phyloP scores from a whole-genome alignment of 345 rosid species.

The Hevea brasiliensis region DNA sequence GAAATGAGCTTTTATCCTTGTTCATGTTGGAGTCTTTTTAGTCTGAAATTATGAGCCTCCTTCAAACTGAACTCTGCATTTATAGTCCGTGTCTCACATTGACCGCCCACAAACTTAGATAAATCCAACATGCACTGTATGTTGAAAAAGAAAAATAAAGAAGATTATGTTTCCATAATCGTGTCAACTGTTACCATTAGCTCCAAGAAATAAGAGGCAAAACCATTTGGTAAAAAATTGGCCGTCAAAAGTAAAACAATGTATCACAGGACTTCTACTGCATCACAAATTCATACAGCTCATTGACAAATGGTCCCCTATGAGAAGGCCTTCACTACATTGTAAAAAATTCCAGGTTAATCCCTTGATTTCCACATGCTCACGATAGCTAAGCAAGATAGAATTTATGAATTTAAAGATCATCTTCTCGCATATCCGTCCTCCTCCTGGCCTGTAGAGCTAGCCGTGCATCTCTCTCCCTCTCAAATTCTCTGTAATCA shows the following conservation, averaged over 20 bases:
- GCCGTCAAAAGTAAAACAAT: neutral
- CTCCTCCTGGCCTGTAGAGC: constrained; percentile 69
- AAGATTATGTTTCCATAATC: neutral
- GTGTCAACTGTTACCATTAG: neutral
- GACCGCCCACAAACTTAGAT: no score
- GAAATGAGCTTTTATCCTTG: no score
- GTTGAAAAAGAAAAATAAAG: no score
- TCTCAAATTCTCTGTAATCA: constrained; percentile 85
- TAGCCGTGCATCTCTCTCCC: constrained; percentile 92
- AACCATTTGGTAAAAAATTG: neutral
- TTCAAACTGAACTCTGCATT: no score
- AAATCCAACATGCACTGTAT: no score
- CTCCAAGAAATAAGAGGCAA: neutral
- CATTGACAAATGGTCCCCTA: neutral
- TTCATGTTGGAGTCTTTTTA: no score
- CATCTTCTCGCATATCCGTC: constrained; percentile 59
- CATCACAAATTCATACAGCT: neutral
- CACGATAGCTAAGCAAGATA: neutral
- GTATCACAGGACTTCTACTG: neutral
- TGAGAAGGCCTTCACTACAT: neutral
- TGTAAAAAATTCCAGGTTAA: neutral
- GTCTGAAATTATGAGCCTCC: no score
- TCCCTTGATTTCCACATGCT: constrained; percentile 1
- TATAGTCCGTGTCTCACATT: no score
- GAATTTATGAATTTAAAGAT: constrained; percentile 26